Evolutionary conservation across 2,329 filamentous ascomycete genomes (phyloP).

Genomic region (Nemania sp.): DNA sequence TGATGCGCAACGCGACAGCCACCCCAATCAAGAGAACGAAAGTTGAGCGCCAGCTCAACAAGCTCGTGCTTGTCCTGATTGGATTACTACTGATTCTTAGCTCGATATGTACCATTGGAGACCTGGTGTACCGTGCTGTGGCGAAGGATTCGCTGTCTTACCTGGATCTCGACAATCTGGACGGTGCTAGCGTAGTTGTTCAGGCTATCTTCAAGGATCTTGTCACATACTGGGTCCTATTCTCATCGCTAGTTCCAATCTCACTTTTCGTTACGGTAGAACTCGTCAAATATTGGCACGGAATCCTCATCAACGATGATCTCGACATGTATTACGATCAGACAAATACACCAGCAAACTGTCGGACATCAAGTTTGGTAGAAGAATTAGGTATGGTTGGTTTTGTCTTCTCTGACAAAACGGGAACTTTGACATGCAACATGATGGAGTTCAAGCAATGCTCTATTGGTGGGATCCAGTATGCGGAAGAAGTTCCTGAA

Average conservation of each 20-base stretch:
- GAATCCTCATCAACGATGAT: slow-evolving; percentile 96
- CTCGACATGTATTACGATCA: slow-evolving; percentile 97
- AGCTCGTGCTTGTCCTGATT: slow-evolving; percentile 88
- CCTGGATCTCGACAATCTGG: slow-evolving; percentile 67
- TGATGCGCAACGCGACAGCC: slow-evolving; percentile 98
- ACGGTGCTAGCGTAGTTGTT: slow-evolving; percentile 59
- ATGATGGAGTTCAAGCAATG: slow-evolving; percentile 99
- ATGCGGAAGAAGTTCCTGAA: slow-evolving; percentile 89
- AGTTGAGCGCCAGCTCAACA: slow-evolving; percentile 91
- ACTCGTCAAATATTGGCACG: slow-evolving; percentile 96
- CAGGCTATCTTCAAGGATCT: slow-evolving; percentile 90
- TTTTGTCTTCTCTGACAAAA: slow-evolving; percentile 98
- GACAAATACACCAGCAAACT: slow-evolving; percentile 93
- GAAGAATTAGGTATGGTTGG: slow-evolving; percentile 98
- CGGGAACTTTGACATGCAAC: slow-evolving; percentile 95
- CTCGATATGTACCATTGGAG: slow-evolving; percentile 87
- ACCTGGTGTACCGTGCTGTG: slow-evolving; percentile 76
- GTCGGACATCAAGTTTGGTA: slow-evolving; percentile 92
- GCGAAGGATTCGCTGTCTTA: slow-evolving; percentile 69
- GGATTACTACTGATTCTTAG: slow-evolving; percentile 82
- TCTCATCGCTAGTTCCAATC: slow-evolving; percentile 94
- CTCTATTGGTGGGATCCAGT: slow-evolving; percentile 90
- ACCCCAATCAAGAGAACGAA: slow-evolving; percentile 97
- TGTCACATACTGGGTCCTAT: slow-evolving; percentile 97
- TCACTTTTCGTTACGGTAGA: slow-evolving; percentile 98